phyloP scores from a whole-genome alignment of 352 stramenopile species.

The Phytophthora pseudosyringae region DNA sequence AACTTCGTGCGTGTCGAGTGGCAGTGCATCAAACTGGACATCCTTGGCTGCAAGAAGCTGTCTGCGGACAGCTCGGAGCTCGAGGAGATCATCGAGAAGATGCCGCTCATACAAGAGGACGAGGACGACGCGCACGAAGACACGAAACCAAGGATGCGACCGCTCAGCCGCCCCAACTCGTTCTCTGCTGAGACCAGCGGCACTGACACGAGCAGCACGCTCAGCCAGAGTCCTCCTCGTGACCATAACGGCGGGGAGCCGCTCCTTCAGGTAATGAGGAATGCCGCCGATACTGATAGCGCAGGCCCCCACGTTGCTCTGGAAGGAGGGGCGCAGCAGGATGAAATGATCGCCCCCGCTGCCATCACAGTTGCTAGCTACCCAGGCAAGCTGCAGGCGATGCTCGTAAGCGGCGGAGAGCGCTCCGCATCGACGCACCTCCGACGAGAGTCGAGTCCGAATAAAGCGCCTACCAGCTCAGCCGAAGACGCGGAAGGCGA shows the following conservation, averaged over 20 bases:
- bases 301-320: neutral
- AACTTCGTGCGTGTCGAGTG: slow-evolving; percentile 94
- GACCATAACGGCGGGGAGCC: slow-evolving; percentile 13
- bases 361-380: slow-evolving; percentile 35
- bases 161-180: slow-evolving; percentile 29
- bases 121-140: slow-evolving; percentile 37
- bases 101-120: slow-evolving; percentile 54
- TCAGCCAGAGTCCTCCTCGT: slow-evolving; percentile 21
- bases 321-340: slow-evolving; percentile 3
- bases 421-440: slow-evolving; percentile 19
- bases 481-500: slow-evolving; percentile 2
- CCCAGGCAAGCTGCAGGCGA: slow-evolving; percentile 28
- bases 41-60: slow-evolving; percentile 63
- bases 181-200: slow-evolving; percentile 23
- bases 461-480: slow-evolving; percentile 18
- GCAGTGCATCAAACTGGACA: slow-evolving; percentile 89
- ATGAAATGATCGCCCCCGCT: slow-evolving; percentile 23
- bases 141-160: slow-evolving; percentile 19
- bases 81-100: slow-evolving; percentile 54
- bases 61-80: slow-evolving; percentile 56
- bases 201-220: slow-evolving; percentile 32
- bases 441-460: slow-evolving; percentile 19
- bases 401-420: slow-evolving; percentile 21
- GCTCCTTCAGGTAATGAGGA: slow-evolving; percentile 21
- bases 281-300: slow-evolving; percentile 4